Evolutionary conservation across 2,329 filamentous ascomycete species (phyloP).

Genomic region (Grosmannia clavigera): DNA sequence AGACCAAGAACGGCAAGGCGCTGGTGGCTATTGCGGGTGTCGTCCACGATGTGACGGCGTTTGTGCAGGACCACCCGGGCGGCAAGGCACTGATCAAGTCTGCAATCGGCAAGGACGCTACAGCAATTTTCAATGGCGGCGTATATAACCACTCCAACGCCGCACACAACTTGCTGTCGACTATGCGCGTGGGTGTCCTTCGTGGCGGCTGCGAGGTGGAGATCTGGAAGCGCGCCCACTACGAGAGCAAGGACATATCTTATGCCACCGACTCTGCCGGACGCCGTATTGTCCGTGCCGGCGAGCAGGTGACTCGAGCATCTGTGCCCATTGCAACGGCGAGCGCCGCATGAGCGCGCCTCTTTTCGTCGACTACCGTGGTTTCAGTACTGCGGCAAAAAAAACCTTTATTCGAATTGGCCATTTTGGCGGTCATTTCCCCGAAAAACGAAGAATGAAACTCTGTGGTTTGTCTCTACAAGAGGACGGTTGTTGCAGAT

Average conservation of each 20-base stretch:
- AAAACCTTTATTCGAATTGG: too few relatives aligned
- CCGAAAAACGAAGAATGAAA: conserved; percentile 1
- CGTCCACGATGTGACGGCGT: conserved; percentile 72
- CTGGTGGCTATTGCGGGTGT: conserved; percentile 72
- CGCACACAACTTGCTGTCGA: conserved; percentile 77
- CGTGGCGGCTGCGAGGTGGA: conserved; percentile 81
- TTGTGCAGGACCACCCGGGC: conserved; percentile 84
- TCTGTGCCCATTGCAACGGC: conserved; percentile 68
- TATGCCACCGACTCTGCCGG: conserved; percentile 72
- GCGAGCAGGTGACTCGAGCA: conserved; percentile 74
- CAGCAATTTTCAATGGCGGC: conserved; percentile 83
- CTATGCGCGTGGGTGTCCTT: conserved; percentile 78
- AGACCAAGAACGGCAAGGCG: conserved; percentile 65
- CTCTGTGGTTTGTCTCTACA: not conserved
- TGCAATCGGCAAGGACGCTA: conserved; percentile 76
- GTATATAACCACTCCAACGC: conserved; percentile 85
- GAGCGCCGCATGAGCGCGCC: conserved; percentile 56
- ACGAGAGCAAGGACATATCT: conserved; percentile 71
- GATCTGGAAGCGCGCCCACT: conserved; percentile 81
- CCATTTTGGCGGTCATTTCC: not conserved
- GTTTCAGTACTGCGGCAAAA: too few relatives aligned
- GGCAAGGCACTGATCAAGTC: conserved; percentile 76
- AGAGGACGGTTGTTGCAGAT: not conserved
- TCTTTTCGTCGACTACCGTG: not conserved
- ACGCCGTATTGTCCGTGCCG: conserved; percentile 73